Evolutionary conservation across 169 alveolate genomes (phyloP).

Genomic region (Eimeria sp.): DNA sequence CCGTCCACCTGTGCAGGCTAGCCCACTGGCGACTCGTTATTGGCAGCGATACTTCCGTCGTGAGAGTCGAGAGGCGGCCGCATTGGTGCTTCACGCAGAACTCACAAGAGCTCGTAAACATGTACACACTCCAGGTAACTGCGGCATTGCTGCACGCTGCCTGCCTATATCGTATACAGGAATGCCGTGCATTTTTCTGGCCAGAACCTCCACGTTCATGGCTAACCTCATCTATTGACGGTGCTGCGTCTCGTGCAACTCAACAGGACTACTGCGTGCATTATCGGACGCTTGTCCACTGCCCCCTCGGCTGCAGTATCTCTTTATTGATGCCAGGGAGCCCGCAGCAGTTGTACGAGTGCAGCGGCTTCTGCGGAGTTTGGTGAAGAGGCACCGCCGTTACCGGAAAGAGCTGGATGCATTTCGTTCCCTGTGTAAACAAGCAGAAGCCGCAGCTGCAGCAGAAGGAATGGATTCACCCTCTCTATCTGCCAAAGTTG

Average conservation of each 20-base stretch:
- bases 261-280: slow-evolving; percentile 58
- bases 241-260: not conserved
- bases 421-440: slow-evolving; percentile 36
- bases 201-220: not conserved
- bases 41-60: slow-evolving; percentile 55
- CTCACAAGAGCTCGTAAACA: slow-evolving; percentile 32
- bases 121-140: not conserved
- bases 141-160: not conserved
- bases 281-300: slow-evolving; percentile 30
- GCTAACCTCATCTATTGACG: not conserved
- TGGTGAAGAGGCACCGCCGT: slow-evolving; percentile 70
- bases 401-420: slow-evolving; percentile 50
- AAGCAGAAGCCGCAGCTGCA: slow-evolving; percentile 44
- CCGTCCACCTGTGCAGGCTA: not conserved
- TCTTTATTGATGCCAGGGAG: slow-evolving; percentile 67
- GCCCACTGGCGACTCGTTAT: slow-evolving; percentile 35
- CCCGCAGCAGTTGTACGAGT: slow-evolving; percentile 63
- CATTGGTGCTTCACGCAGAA: slow-evolving; percentile 47
- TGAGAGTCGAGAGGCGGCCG: slow-evolving; percentile 58
- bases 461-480: not conserved
- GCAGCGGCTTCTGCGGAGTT: slow-evolving; percentile 65
- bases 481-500: not conserved
- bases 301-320: slow-evolving; percentile 50
- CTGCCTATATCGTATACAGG: not conserved
- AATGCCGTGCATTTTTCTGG: not conserved